A percentile compares a stretch with the other conserved stretches of the same genome.
Conservation (phyloP, 257 asterid species). For the Hygrophila difformis region DNA sequence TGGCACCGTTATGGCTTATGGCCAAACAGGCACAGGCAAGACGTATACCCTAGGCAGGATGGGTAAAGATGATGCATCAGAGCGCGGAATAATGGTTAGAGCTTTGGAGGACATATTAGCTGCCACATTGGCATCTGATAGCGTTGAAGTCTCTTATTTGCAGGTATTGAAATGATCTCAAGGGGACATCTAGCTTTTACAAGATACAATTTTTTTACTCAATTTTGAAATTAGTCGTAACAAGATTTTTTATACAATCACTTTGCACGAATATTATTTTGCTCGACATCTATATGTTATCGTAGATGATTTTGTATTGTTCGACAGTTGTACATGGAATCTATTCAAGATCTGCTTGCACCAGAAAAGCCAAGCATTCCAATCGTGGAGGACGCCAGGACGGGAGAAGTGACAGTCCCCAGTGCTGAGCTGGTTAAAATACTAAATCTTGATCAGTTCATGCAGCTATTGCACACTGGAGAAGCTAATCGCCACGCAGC, state of each 20-base stretch:
- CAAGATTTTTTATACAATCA: too few species aligned
- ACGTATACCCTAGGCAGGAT: conserved; percentile 75
- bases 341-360: conserved; percentile 88
- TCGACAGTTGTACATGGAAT: conserved; percentile 74
- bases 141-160: conserved; percentile 63
- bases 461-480: conserved; percentile 61
- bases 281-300: conserved; percentile 9
- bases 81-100: conserved; percentile 94
- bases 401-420: conserved; percentile 75
- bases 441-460: conserved; percentile 58
- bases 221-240: too few species aligned
- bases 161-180: conserved; percentile 41
- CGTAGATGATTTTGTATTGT: conserved; percentile 2
- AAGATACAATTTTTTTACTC: neutral
- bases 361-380: conserved; percentile 77
- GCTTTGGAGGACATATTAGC: conserved; percentile 71
- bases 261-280: neutral
- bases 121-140: conserved; percentile 47
- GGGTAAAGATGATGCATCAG: conserved; percentile 66
- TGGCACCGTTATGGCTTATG: conserved; percentile 90
- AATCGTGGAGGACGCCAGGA: conserved; percentile 74
- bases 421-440: conserved; percentile 66
- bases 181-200: neutral
- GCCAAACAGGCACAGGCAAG: conserved; percentile 95
- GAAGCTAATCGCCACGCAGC: conserved; percentile 91